Conservation (phyloP, 306 rosid genomes). For the Cicer bijugum region DNA sequence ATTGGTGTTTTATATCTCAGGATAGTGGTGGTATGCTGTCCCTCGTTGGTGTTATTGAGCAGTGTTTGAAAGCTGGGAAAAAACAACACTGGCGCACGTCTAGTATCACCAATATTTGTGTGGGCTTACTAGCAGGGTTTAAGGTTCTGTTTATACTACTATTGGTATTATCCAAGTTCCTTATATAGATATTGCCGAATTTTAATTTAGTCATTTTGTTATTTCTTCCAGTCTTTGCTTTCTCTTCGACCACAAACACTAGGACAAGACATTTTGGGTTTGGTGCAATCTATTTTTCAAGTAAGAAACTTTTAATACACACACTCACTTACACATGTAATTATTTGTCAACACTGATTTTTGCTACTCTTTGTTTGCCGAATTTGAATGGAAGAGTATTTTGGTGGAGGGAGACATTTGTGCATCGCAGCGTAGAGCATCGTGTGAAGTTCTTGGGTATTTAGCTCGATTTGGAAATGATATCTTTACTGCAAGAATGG, state of each 20-base stretch:
- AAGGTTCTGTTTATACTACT: slow-evolving; percentile 64
- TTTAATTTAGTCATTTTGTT: slow-evolving; percentile 44
- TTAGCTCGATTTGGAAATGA: slow-evolving; percentile 96
- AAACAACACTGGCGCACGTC: slow-evolving; percentile 86
- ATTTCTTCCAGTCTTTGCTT: slow-evolving; percentile 67
- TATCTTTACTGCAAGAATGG: slow-evolving; percentile 93
- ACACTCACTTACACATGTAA: not conserved
- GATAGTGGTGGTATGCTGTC: slow-evolving; percentile 83
- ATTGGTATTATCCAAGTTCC: slow-evolving; percentile 22
- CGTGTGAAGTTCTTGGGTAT: slow-evolving; percentile 88
- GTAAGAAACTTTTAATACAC: slow-evolving; percentile 49
- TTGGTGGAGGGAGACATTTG: slow-evolving; percentile 92
- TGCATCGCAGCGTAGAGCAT: slow-evolving; percentile 86
- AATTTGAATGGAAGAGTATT: slow-evolving; percentile 69
- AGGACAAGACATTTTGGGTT: slow-evolving; percentile 75
- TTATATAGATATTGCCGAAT: slow-evolving; percentile 40
- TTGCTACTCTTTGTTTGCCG: slow-evolving; percentile 33
- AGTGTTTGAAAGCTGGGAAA: slow-evolving; percentile 91
- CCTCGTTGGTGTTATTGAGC: slow-evolving; percentile 87
- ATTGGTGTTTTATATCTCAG: slow-evolving; percentile 56
- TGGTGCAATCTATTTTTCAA: slow-evolving; percentile 85
- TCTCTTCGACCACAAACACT: slow-evolving; percentile 69
- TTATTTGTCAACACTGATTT: slow-evolving; percentile 6
- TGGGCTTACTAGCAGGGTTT: slow-evolving; percentile 87
- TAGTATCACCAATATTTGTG: slow-evolving; percentile 88